Evolutionary conservation across 768 basidiomycete species (phyloP), one percentile per base, ranked within the genome.

Genomic region (Sistotremastrum suecicum): DNA sequence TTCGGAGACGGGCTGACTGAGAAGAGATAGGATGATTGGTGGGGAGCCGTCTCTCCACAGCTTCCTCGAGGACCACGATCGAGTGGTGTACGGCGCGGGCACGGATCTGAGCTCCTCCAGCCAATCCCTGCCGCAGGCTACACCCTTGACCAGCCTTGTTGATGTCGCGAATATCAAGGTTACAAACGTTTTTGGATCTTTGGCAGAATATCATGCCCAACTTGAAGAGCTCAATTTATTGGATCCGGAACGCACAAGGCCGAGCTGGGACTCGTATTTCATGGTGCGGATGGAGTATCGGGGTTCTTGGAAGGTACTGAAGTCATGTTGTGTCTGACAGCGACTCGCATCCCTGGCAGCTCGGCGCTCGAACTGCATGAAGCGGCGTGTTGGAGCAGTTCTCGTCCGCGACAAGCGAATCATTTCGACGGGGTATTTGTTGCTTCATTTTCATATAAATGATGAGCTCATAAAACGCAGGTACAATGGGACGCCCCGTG

Each of bases 401-500:
- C 66, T 99, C 31, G 92, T 97, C 32, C 76, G 87, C 0, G 80
- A 65, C 39, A 63, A 65, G 36, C 55, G 67, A 12, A 66, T 71
- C 43, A 51, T 69, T 42, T 63, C 61, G 11, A 69, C 67, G 5
- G 67, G 67, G 10, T 60, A 7, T 28, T 39, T 42, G 6, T 28
- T 12, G 8, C 4, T 9, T 20, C 20, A 20, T 20, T 20, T 20
- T 20, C 20, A 20, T 20, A 20, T 20, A 20, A 20, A 20, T 20
- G 20, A 20, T 20, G 20, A 20, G 20, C 20, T 20, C 20, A 20
- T 20, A 20, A 20, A 20, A 20, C 20, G 11, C 50, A 88, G 86
- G 20, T 97, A 99, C 64, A 99, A 99, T 55, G 95, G 95, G 3
- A 98, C 95, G 0, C 87, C 95, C 3, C 76, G 91, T 5, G 90